Conservation (phyloP, 2,329 filamentous ascomycete genomes). For the Aureobasidium sp. region DNA sequence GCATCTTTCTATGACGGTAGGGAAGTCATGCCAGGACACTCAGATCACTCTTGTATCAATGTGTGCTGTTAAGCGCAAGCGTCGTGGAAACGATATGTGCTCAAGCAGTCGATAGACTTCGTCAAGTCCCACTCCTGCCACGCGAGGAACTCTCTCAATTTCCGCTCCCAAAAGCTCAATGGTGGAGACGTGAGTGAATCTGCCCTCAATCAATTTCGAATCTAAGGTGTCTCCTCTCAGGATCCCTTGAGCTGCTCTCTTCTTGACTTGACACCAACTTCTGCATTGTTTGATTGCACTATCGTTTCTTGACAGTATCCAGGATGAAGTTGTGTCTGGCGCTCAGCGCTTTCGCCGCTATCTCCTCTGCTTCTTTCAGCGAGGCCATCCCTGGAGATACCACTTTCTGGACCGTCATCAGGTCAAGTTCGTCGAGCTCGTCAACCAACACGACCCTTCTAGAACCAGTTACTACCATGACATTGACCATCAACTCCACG, state of each 20-base stretch:
- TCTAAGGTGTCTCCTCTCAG: background rate
- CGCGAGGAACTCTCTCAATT: background rate
- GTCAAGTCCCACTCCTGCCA: background rate
- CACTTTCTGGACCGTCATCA: background rate
- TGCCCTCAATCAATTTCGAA: background rate
- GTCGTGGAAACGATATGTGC: background rate
- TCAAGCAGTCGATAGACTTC: background rate
- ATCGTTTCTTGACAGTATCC: background rate
- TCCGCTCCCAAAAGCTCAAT: background rate
- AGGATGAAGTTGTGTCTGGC: background rate
- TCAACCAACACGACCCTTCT: background rate
- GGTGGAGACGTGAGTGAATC: background rate
- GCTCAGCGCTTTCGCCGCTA: background rate
- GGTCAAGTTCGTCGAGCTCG: background rate
- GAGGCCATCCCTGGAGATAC: background rate
- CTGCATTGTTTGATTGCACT: background rate
- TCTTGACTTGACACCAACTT: background rate
- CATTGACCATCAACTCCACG: background rate
- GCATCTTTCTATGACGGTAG: background rate
- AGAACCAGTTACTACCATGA: background rate
- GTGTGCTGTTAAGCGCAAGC: background rate
- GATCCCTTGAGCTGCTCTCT: background rate
- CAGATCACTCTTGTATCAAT: background rate
- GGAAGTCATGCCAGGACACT: background rate
- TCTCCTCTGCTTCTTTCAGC: background rate